phyloP scores from a whole-genome alignment of 2,329 filamentous ascomycete genomes.

The Helminthosporium solani region DNA sequence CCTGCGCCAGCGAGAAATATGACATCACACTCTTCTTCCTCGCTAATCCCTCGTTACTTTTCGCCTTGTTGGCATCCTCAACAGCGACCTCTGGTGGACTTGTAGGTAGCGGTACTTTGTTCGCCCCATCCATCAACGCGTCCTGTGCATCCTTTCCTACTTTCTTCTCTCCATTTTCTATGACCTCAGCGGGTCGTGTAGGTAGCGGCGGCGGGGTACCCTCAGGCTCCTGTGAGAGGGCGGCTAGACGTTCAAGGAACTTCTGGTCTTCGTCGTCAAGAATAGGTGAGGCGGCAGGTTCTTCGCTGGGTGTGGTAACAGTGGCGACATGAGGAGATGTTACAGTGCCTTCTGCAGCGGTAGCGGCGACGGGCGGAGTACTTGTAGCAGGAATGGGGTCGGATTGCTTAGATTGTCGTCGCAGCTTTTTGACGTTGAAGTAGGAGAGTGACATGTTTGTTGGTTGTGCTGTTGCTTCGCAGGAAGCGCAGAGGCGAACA shows the following conservation, averaged over 20 bases:
- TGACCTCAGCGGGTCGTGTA: constrained; percentile 33
- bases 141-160: constrained; percentile 48
- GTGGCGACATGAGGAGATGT: constrained; percentile 27
- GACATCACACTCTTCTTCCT: constrained; percentile 43
- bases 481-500: not conserved
- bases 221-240: constrained; percentile 45
- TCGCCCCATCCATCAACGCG: constrained; percentile 48
- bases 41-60: constrained; percentile 32
- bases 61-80: constrained; percentile 31
- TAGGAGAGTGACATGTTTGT: constrained; percentile 30
- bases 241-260: constrained; percentile 55
- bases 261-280: constrained; percentile 63
- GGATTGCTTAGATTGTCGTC: constrained; percentile 34
- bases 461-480: too few relatives aligned
- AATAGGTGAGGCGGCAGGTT: constrained; percentile 44
- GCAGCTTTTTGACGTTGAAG: constrained; percentile 36
- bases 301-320: constrained; percentile 27
- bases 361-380: constrained; percentile 1
- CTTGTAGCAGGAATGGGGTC: constrained; percentile 8
- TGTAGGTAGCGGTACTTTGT: constrained; percentile 52
- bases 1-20: constrained; percentile 31
- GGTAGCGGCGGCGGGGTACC: constrained; percentile 47
- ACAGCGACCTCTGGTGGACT: constrained; percentile 45
- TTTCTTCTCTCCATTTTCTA: constrained; percentile 38
- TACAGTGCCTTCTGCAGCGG: constrained; percentile 19